A percentile compares a stretch with the other conserved stretches of the same genome.
phyloP scores from a whole-genome alignment of 2,329 filamentous ascomycete genomes.

The Alternaria gansuensis region DNA sequence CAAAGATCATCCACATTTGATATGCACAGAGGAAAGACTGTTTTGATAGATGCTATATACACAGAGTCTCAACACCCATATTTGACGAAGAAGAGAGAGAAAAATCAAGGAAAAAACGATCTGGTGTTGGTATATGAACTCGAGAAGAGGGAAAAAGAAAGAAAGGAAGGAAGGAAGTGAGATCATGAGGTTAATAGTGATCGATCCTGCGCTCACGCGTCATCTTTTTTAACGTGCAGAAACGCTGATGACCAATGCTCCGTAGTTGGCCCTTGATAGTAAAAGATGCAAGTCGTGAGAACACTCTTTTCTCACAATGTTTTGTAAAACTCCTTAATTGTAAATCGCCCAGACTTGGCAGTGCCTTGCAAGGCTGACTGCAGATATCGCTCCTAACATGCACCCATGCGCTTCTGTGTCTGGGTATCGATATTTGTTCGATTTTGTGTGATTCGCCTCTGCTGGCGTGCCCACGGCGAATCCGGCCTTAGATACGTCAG shows the following conservation, averaged over 20 bases:
- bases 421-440: not conserved
- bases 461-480: not conserved
- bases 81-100: not conserved
- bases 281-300: constrained; percentile 8
- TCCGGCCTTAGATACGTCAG: not conserved
- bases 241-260: constrained; percentile 8
- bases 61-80: not conserved
- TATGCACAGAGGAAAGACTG: constrained; percentile 1
- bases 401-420: not conserved
- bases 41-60: constrained; percentile 5
- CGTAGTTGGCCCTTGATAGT: constrained; percentile 2
- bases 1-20: not conserved
- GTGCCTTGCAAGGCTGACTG: constrained; percentile 2
- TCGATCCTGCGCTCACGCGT: constrained; percentile 9
- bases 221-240: not conserved
- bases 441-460: not conserved
- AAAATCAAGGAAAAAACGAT: constrained; percentile 4
- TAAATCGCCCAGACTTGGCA: constrained; percentile 3
- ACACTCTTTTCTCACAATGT: constrained; percentile 5
- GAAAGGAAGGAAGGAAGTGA: not conserved
- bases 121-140: constrained; percentile 11
- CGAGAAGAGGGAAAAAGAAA: not conserved
- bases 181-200: constrained; percentile 7
- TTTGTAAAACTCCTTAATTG: constrained; percentile 4
- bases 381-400: not conserved